Evolutionary conservation across 306 rosid species (phyloP).

Genomic region (Quercus bicolor): DNA sequence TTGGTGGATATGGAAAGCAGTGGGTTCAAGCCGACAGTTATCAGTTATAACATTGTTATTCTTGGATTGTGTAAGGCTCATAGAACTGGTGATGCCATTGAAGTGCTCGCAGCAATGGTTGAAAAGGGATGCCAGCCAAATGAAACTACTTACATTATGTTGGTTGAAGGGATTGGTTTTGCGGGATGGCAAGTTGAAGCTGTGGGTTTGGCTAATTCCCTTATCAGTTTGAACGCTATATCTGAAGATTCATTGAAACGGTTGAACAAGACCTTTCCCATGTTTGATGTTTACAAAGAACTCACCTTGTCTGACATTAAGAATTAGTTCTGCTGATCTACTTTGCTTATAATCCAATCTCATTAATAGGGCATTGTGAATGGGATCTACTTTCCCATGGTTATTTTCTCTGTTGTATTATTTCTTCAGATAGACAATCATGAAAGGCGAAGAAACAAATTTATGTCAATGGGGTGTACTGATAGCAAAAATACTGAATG

Average conservation of each 20-base stretch:
- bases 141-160: slow-evolving; percentile 58
- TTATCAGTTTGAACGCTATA: slow-evolving; percentile 44
- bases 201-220: slow-evolving; percentile 64
- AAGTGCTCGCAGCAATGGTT: slow-evolving; percentile 60
- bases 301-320: slow-evolving; percentile 48
- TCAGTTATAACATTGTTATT: slow-evolving; percentile 70
- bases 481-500: background rate
- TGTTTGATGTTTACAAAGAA: slow-evolving; percentile 63
- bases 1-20: slow-evolving; percentile 65
- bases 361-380: slow-evolving; percentile 1
- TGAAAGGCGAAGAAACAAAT: background rate
- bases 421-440: background rate
- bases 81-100: slow-evolving; percentile 60
- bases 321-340: slow-evolving; percentile 24
- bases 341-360: slow-evolving; percentile 1
- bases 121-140: slow-evolving; percentile 63
- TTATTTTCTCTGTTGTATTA: background rate
- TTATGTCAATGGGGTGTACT: background rate
- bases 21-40: slow-evolving; percentile 46
- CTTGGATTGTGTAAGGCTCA: slow-evolving; percentile 75
- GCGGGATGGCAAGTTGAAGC: slow-evolving; percentile 81
- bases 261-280: slow-evolving; percentile 55
- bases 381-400: background rate
- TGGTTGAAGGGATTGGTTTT: slow-evolving; percentile 73
- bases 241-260: slow-evolving; percentile 55